phyloP scores from a whole-genome alignment of 495 filamentous ascomycete genomes.

The Penicillium cataractarum region DNA sequence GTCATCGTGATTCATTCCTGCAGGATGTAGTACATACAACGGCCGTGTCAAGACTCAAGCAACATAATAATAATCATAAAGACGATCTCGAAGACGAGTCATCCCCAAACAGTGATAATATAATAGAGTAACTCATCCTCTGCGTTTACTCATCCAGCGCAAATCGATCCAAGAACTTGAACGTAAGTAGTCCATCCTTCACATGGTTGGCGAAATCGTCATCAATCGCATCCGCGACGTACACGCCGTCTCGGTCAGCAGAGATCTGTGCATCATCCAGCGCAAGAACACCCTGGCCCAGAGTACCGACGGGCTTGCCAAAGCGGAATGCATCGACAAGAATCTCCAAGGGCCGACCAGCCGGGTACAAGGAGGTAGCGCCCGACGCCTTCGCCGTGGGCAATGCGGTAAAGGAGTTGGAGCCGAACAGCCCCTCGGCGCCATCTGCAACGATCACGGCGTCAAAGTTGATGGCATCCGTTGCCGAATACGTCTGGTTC shows the following conservation, averaged over 20 bases:
- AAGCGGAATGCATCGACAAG: constrained; percentile 67
- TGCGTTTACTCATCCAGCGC: constrained; percentile 34
- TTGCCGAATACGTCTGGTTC: constrained; percentile 69
- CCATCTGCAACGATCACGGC: constrained; percentile 65
- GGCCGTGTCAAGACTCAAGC: background rate
- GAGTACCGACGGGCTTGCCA: constrained; percentile 71
- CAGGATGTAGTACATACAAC: background rate
- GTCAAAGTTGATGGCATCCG: constrained; percentile 74
- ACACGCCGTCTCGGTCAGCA: constrained; percentile 54
- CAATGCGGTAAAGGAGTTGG: constrained; percentile 29
- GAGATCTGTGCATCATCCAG: constrained; percentile 49
- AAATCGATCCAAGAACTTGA: constrained; percentile 63
- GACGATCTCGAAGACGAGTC: background rate
- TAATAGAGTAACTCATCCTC: no score
- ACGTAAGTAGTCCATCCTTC: constrained; percentile 63
- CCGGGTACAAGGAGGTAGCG: constrained; percentile 61
- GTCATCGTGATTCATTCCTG: background rate
- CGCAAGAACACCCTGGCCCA: constrained; percentile 52
- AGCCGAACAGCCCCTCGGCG: constrained; percentile 56
- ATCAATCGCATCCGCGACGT: constrained; percentile 31
- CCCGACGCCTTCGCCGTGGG: constrained; percentile 28
- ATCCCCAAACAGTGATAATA: background rate
- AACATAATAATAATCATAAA: background rate
- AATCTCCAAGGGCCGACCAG: constrained; percentile 65
- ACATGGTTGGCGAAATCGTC: constrained; percentile 50